Evolutionary conservation across 148 eudicot species (phyloP).

Genomic region (Diospyros kaki): DNA sequence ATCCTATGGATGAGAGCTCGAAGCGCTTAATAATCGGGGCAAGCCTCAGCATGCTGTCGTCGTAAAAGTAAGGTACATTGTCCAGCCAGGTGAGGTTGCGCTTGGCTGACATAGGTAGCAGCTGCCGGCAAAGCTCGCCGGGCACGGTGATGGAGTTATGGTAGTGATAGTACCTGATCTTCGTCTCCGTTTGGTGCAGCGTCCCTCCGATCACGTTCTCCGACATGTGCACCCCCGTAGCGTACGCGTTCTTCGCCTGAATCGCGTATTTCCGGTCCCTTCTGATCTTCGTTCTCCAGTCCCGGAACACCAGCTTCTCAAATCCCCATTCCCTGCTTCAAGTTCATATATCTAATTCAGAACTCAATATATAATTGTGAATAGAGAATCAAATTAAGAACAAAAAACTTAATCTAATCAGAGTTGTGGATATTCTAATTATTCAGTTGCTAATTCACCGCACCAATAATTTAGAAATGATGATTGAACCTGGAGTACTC

Average conservation of each 20-base stretch:
- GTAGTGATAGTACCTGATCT: conserved; percentile 64
- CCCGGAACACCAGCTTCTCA: conserved; percentile 58
- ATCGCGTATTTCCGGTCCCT: conserved; percentile 63
- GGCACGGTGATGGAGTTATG: conserved; percentile 42
- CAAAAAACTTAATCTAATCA: too few species aligned
- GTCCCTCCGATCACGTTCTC: conserved; percentile 49
- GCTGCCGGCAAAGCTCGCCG: conserved; percentile 43
- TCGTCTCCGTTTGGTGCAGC: conserved; percentile 36
- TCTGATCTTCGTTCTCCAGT: conserved; percentile 40
- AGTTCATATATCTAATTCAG: too few species aligned
- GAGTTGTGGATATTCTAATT: not conserved
- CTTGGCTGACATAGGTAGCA: conserved; percentile 46
- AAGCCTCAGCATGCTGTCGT: conserved; percentile 59
- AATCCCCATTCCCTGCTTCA: conserved; percentile 56
- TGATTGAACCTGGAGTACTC: conserved; percentile 37
- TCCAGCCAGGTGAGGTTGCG: conserved; percentile 21
- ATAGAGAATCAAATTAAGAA: too few species aligned
- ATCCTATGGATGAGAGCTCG: conserved; percentile 41
- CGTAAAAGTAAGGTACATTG: conserved; percentile 38
- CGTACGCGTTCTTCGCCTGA: conserved; percentile 45
- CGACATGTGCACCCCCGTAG: conserved; percentile 69
- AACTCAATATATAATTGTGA: too few species aligned
- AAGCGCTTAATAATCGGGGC: conserved; percentile 45
- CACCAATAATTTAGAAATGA: not conserved
- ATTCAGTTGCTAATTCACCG: not conserved